Evolutionary conservation across 768 basidiomycete species (phyloP), one percentile per base, ranked within the genome.

Genomic region (Rhodotorula babjevae): DNA sequence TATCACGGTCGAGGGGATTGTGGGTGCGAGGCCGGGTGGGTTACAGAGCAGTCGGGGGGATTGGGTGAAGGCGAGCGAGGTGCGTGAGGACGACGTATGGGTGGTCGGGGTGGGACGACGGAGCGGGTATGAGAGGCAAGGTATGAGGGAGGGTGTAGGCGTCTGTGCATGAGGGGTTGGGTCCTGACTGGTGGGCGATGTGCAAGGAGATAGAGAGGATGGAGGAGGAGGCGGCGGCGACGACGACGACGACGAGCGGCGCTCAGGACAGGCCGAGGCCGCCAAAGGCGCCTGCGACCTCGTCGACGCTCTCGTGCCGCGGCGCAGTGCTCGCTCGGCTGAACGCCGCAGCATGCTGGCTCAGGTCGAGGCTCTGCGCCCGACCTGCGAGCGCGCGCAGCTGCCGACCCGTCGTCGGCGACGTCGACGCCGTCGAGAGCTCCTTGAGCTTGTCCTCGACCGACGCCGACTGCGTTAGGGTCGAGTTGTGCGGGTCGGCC

Each of bases 321-420:
- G 67, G 59, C 47, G 68, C 57, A 50, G 67, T 75, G 50, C 27
- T 36, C n/a, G 56, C 68, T 42, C 47, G 46, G 18, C 52, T n/a
- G 67, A 69, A 77, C 36, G 74, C 72, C 14, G 68, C 56, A 87
- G 88, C n/a, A 87, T 88, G 73, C 49, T 62, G 71, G 42, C 90
- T 92, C 75, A 95, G 83, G 79, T 95, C 92, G 60, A 95, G 87
- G 10, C 90, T 91, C 80, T 94, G 92, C 0, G 92, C 92, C 27
- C 92, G 89, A 77, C 91, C 91, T 72, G 88, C 88, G 73, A 92
- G 82, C 9, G 90, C 89, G 61, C 91, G 88, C 10, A 90, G 90
- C 82, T 91, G 91, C 47, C 69, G 63, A 2, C 36, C 29, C 12
- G n/a, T 16, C 57, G 47, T 42, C 12, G 63, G 23, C 50, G 59